Evolutionary conservation across 2,329 filamentous ascomycete species (phyloP), one percentile per base, ranked within the genome.

Genomic region (Epichloe hybrida): DNA sequence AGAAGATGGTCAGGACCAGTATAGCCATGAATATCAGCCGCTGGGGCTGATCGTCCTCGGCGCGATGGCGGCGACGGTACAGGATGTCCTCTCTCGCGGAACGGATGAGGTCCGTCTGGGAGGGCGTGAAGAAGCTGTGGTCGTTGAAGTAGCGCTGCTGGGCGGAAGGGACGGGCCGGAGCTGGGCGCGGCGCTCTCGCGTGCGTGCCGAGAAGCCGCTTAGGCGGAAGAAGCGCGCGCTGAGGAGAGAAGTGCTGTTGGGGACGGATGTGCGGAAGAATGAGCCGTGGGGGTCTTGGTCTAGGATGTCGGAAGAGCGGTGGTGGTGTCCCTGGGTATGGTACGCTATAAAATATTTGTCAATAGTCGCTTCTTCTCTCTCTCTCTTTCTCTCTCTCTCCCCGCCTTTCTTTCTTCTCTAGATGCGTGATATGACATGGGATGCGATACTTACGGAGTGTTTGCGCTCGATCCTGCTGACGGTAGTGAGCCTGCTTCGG

Each of bases 11-110:
- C 41, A 73, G 45, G 0, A 61, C 34, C 43, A 69, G 57, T 53
- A 75, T 66, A 12, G 59, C 42, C 7, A 62, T 56, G 55, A 75
- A 77, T 48, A 70, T 67, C 0, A 53, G 50, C 3, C 56, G 59
- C 17, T 69, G 68, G 12, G 62, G 63, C 15, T 54, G 54, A 13
- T 66, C 58, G 4, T 60, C 60, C 9, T 60, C 53, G 4, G 58
- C 55, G 2, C 61, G 59, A 9, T 61, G 54, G 8, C 58, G 58
- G 9, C 63, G 60, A 13, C 61, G 64, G 41, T 56, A 56, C 3
- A 62, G 51, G 20, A 64, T 63, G 20, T 64, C 58, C 20, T 63
- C 61, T 15, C 64, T 55, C 6, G 64, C 62, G 8, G 59, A 55
- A 23, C 61, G 59, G 13, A 67, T 65, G 27, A 66, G 59, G 9